Percentiles rank a stretch among this genome's conserved stretches.
Evolutionary conservation across 163 green algal genomes (phyloP).

Genomic region (Chlorella variabilis): DNA sequence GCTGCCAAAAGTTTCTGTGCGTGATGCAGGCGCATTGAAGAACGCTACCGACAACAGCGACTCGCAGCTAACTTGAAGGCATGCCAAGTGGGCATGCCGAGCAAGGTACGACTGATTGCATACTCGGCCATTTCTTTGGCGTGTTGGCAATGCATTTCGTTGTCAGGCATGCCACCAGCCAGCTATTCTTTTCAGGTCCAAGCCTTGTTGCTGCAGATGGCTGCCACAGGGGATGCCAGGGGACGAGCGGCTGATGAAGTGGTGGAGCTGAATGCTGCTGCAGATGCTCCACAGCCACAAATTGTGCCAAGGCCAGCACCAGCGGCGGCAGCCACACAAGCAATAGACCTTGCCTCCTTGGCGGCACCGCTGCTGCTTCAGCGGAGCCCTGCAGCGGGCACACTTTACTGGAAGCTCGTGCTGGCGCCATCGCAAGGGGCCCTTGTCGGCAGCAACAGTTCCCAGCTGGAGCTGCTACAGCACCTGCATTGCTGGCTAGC

Average conservation of each 20-base stretch:
- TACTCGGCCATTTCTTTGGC: neutral
- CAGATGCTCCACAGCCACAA: too few relatives aligned
- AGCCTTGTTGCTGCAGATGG: too few relatives aligned
- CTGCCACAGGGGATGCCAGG: too few relatives aligned
- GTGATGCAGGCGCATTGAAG: constrained; percentile 4
- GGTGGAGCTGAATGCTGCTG: too few relatives aligned
- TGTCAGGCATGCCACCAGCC: too few relatives aligned
- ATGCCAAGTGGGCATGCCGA: constrained; percentile 29
- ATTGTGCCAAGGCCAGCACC: too few relatives aligned
- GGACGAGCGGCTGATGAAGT: too few relatives aligned
- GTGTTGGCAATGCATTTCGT: neutral
- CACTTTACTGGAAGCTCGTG: constrained; percentile 33
- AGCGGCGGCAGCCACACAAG: neutral
- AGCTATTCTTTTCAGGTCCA: too few relatives aligned
- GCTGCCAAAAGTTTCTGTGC: neutral
- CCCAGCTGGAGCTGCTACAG: neutral
- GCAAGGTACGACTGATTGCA: neutral
- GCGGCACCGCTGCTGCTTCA: constrained; percentile 4
- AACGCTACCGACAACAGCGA: constrained; percentile 9
- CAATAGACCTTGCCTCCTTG: constrained; percentile 11
- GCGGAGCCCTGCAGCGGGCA: neutral
- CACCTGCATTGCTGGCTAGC: constrained; percentile 21
- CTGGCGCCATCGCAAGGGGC: neutral
- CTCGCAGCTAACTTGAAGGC: constrained; percentile 30
- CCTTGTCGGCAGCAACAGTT: neutral